These are phyloP conservation scores for Capsicum pubescens DNA, from an alignment of 257 asterid genomes.

Conservation along the genomic window DNA sequence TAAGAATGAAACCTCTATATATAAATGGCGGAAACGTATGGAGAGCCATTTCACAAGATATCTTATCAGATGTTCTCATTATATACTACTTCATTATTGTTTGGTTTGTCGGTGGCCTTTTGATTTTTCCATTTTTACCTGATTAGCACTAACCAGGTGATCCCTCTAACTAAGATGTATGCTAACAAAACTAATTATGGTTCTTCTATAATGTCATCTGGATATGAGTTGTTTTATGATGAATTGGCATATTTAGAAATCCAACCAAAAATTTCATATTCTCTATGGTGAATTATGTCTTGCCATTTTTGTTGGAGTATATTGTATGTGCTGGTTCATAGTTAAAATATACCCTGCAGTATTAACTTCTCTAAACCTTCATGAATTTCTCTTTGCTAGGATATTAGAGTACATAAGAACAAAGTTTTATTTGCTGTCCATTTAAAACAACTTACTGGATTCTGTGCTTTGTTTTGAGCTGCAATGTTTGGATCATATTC, in stretches of 20 bases:
- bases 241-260: background rate
- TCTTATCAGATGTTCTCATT: constrained; percentile 71
- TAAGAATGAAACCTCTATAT: too few species aligned
- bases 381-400: background rate
- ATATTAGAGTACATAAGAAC: background rate
- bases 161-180: background rate
- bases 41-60: constrained; percentile 62
- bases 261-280: constrained; percentile 18
- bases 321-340: constrained; percentile 1
- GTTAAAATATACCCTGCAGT: background rate
- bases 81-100: constrained; percentile 78
- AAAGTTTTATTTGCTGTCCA: background rate
- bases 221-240: constrained; percentile 15
- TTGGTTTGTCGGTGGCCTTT: constrained; percentile 95
- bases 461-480: background rate
- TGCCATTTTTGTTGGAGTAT: background rate
- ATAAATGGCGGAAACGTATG: constrained; percentile 51
- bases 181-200: background rate
- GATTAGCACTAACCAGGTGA: constrained; percentile 72
- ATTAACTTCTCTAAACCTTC: background rate
- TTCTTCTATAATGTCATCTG: background rate
- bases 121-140: constrained; percentile 82
- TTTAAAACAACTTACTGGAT: constrained; percentile 18
- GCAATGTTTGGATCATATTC: constrained; percentile 11
- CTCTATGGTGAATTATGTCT: constrained; percentile 20